Percentiles rank a stretch among this genome's conserved stretches.
These are phyloP conservation scores for Kodamaea sp. DNA, from an alignment of 1,139 yeast species.

Conservation along the genomic window DNA sequence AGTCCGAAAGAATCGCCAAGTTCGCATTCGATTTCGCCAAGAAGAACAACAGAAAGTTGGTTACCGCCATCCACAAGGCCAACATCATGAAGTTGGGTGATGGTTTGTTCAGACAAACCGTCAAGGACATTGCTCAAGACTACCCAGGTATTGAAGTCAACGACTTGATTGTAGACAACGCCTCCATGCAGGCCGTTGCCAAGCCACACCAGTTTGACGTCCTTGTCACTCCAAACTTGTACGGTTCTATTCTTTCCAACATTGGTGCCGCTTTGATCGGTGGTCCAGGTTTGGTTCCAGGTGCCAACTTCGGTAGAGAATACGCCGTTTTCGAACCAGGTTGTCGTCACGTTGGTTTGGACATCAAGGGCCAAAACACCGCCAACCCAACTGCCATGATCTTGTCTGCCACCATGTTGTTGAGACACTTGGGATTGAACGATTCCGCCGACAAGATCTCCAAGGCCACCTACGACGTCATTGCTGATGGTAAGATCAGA, in stretches of 20 bases:
- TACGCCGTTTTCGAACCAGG: constrained; percentile 99
- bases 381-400: constrained; percentile 99
- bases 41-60: constrained; percentile 87
- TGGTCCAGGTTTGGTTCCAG: constrained; percentile 98
- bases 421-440: constrained; percentile 92
- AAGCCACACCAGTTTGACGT: constrained; percentile 98
- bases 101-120: constrained; percentile 94
- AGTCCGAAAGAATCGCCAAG: constrained; percentile 96
- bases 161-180: constrained; percentile 97
- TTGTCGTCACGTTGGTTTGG: constrained; percentile 98
- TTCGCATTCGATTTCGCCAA: constrained; percentile 95
- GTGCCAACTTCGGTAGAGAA: constrained; percentile 97
- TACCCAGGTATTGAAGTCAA: constrained; percentile 83
- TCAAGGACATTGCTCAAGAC: constrained; percentile 85
- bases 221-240: constrained; percentile 95
- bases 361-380: constrained; percentile 88
- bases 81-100: constrained; percentile 99
- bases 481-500: constrained; percentile 79
- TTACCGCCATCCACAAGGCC: constrained; percentile 98
- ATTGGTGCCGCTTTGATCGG: constrained; percentile 98
- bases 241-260: constrained; percentile 96
- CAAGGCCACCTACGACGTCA: constrained; percentile 83
- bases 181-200: constrained; percentile 99
- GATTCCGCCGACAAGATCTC: constrained; percentile 83
- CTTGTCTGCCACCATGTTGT: constrained; percentile 83